Conservation (phyloP, 2,329 filamentous ascomycete genomes). For the Phyllosticta ampelicida region DNA sequence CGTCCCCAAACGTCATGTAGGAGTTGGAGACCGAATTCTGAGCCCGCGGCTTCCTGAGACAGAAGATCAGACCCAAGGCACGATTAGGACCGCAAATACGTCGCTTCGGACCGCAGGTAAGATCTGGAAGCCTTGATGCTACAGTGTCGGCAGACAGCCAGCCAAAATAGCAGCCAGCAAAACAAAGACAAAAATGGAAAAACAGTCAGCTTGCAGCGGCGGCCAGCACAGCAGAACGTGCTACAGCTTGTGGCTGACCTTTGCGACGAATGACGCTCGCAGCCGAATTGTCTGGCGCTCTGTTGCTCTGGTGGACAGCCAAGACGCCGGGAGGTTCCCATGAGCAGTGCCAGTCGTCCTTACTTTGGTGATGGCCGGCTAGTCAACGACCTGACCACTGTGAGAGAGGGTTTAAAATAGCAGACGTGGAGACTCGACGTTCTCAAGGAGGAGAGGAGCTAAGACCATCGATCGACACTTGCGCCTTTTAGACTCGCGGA, state of each 20-base stretch:
- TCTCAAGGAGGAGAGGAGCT: neutral
- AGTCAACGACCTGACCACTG: neutral
- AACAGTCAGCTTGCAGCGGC: neutral
- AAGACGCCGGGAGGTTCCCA: neutral
- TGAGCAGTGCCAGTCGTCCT: neutral
- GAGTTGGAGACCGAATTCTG: neutral
- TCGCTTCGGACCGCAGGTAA: neutral
- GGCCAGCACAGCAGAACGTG: neutral
- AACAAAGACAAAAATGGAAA: too few species aligned
- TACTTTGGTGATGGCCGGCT: neutral
- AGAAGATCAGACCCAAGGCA: neutral
- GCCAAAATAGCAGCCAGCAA: neutral
- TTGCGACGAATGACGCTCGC: neutral
- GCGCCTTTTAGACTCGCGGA: neutral
- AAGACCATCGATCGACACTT: neutral
- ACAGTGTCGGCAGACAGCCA: neutral
- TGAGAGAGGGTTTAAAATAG: neutral
- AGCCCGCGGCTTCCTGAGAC: neutral
- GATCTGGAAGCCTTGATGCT: neutral
- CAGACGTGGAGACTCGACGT: neutral
- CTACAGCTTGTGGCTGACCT: neutral
- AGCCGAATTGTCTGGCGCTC: neutral
- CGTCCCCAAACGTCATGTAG: neutral
- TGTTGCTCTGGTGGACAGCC: neutral
- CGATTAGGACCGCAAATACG: neutral